Percentiles rank a stretch among this genome's conserved stretches.
These are phyloP conservation scores for Ilex asprella DNA, from an alignment of 257 asterid genomes.

Conservation along the genomic window DNA sequence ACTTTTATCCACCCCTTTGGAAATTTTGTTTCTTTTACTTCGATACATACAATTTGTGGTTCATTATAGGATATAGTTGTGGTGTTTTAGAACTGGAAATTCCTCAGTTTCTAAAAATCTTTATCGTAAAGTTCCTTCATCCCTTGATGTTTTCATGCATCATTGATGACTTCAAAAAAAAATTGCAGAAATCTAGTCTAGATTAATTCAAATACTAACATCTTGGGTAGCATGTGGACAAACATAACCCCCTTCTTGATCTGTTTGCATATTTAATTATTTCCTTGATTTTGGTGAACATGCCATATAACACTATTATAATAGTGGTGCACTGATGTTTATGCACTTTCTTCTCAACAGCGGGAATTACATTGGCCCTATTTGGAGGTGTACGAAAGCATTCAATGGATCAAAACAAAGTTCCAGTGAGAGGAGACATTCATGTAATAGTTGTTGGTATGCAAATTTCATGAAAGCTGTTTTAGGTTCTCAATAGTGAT, in stretches of 20 bases:
- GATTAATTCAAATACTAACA: background rate
- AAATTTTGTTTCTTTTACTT: no score
- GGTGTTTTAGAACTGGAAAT: no score
- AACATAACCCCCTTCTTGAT: background rate
- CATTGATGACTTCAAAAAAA: no score
- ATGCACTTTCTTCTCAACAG: constrained; percentile 24
- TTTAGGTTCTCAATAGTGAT: background rate
- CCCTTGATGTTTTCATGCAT: no score
- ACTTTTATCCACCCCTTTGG: no score
- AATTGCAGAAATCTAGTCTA: background rate
- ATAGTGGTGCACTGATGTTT: background rate
- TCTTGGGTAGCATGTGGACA: background rate
- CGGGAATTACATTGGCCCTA: constrained; percentile 75
- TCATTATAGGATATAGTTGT: no score
- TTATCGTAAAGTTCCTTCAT: no score
- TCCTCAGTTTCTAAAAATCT: no score
- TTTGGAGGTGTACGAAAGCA: constrained; percentile 95
- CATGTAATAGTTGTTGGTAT: constrained; percentile 87
- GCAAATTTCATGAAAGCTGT: constrained; percentile 8
- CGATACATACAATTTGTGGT: no score
- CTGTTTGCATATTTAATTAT: background rate
- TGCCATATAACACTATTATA: no score
- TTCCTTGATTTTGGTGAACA: background rate
- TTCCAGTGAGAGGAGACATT: constrained; percentile 97
- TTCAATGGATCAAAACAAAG: constrained; percentile 95